Evolutionary conservation across 1,284 basidiomycete genomes (phyloP), one percentile per base, ranked within the genome.

Genomic region (Ustilago nuda): DNA sequence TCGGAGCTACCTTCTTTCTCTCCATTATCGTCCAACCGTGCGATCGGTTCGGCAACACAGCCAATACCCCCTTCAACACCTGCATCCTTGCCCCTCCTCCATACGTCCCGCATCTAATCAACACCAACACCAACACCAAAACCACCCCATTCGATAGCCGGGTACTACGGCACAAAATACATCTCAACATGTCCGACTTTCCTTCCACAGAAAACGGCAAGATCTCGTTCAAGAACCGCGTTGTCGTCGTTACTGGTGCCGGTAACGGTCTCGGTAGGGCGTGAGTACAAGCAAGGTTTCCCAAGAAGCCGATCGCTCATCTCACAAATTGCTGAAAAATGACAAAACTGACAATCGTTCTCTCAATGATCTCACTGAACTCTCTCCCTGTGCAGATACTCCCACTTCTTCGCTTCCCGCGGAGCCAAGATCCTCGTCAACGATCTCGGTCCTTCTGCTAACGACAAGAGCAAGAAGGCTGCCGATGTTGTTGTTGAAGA

Each of bases 401-500:
- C 95, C 1, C 88, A 93, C 63, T 89, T 95, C 80, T 98, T 94
- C 86, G 95, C 94, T 36, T 90, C 92, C 12, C 90, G 94, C 63
- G 96, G 96, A 32, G 78, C 79, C 56, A 95, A 94, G 82, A 91
- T 99, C 68, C 93, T 99, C 74, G 72, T 85, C 52, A 85, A 84
- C 76, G 84, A 85, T 70, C 77, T 85, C 8, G 83, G 82, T 33
- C 80, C 81, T 8, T 72, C 83, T 23, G 93, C 98, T 50, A 97
- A 98, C 84, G 97, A 99, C 87, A 93, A 98, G 85, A 94, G 92
- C 83, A 89, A 89, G 61, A 91, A 91, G 73, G 93, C 94, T 23
- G 96, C 96, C 4, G 93, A 97, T 87, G 92, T 92, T 79, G 94
- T 97, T 35, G 95, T 97, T 8, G 92, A 94, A 79, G 92, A 97